Evolutionary conservation across 1,284 basidiomycete genomes (phyloP), one percentile per base, ranked within the genome.

Genomic region (Ceratobasidium sp.): DNA sequence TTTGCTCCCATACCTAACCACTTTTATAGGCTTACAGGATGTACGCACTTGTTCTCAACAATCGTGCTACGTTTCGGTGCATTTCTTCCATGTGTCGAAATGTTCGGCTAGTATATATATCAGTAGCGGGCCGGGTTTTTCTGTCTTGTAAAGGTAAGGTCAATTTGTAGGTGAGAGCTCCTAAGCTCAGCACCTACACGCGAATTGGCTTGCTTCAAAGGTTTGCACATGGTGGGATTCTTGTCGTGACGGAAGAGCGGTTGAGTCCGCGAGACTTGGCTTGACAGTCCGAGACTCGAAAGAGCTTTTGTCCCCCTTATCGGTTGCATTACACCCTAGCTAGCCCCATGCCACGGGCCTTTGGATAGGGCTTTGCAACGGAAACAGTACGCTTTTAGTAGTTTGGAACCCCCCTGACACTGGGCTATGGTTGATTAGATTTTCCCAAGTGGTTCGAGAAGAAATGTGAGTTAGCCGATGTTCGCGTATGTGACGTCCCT

Each of bases 21-120:
- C 40, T 70, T 56, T 40, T 70, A 12, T 56, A 33, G 9, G 23
- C 44, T 28, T 26, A 7, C 20, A 76, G 72, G n/a, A 33, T 76
- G 23, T 76, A 76, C 39, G 61, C 72, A n/a, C 33, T 76, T 42
- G 66, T 23, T 55, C 72, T 33, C 72, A 76, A 33, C 72, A 61
- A 9, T 9, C 66, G 40, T 76, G 66, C 44, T 49, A 66, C 49
- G 26, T 76, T 20, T 76, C 72, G 13, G 61, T 46, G n/a, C 72
- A 61, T 55, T 66, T 76, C 49, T 76, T 76, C 61, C 60, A 51
- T 33, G 72, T 9, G 72, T 76, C 2, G 72, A 33, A 33, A 76
- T 44, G 33, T 75, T 15, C 42, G 72, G 42, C 60, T 76, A 6
- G 72, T 33, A 33, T 33, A 33, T 33, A 61, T 26, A 76, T 61